Base-by-base conservation (phyloP, 345 rosid genomes). In the Syzygium aromaticum region DNA sequence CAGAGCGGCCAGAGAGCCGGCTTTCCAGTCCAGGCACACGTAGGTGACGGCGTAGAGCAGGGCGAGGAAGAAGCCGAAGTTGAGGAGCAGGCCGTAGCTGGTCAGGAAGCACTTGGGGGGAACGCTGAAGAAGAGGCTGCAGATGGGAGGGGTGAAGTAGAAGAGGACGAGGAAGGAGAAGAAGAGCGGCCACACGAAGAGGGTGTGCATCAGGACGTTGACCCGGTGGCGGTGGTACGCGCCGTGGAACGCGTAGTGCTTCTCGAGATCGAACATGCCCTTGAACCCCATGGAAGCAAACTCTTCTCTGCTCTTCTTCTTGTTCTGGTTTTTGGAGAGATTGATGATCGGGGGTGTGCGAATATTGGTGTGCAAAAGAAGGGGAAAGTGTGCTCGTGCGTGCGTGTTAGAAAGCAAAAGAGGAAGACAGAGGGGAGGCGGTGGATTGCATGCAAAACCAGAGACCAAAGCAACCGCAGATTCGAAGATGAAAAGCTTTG, bases 181-280 rank as follows among this genome's bases (percentile, higher is more conserved):
- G 77, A 93, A 86, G 61, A 94, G 93, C 33, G 95, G 95, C 95
- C 95, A 94, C 43, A 94, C 97, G 51, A 90, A 91, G 30, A 94
- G 52, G 91, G 90, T 91, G 88, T 94, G 97, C 52, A 94, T 88
- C 57, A 86, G 43, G 61, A 94, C 52, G 89, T 92, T 93, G 15
- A 89, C 51, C 77, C 90, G 93, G 87, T 90, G 87, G 86, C 89
- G 89, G 83, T 93, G 94, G 85, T 92, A 92, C 52, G 93, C 94
- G 15, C 91, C 93, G 64, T 91, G 90, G 89, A 93, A 93, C 49
- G 93, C 90, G 85, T 90, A 93, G 88, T 93, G 93, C 88, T 89
- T 91, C 89, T 93, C 93, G 1, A 93, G 89, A 91, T 94, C 94
- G 80, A 73, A 2, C 80, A 33, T 4, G 80, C 80, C 80, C 49